phyloP scores from a whole-genome alignment of 106 monocot species.

The Platanthera zijinensis region DNA sequence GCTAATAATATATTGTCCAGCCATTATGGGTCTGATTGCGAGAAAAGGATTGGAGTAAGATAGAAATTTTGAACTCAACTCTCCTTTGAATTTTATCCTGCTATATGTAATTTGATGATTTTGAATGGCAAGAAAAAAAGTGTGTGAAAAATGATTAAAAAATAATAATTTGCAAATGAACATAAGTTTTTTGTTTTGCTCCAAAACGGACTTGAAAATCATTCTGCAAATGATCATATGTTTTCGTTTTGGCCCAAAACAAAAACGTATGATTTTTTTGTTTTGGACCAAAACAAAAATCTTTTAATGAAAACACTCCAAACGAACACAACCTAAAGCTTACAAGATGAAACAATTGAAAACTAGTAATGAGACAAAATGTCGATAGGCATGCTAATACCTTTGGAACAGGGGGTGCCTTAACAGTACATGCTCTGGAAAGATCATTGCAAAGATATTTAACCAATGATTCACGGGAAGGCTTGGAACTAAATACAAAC shows the following conservation, averaged over 20 bases:
- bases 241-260: no score
- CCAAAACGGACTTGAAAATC: no score
- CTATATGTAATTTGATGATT: not conserved
- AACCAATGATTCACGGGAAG: conserved; percentile 56
- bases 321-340: not conserved
- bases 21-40: conserved; percentile 71
- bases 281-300: no score
- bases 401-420: conserved; percentile 80
- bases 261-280: no score
- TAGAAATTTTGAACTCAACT: not conserved
- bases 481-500: conserved; percentile 57
- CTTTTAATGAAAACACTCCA: no score
- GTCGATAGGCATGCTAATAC: conserved; percentile 21
- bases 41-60: conserved; percentile 61
- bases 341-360: not conserved
- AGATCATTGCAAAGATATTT: conserved; percentile 77
- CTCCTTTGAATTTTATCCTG: not conserved
- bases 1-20: conserved; percentile 29
- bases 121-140: no score
- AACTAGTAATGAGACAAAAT: not conserved
- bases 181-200: no score
- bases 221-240: no score
- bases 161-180: no score
- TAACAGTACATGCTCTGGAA: conserved; percentile 58
- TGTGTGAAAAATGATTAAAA: no score